These are phyloP conservation scores for Amanita molliuscula DNA, from an alignment of 768 basidiomycete species.

Conservation along the genomic window DNA sequence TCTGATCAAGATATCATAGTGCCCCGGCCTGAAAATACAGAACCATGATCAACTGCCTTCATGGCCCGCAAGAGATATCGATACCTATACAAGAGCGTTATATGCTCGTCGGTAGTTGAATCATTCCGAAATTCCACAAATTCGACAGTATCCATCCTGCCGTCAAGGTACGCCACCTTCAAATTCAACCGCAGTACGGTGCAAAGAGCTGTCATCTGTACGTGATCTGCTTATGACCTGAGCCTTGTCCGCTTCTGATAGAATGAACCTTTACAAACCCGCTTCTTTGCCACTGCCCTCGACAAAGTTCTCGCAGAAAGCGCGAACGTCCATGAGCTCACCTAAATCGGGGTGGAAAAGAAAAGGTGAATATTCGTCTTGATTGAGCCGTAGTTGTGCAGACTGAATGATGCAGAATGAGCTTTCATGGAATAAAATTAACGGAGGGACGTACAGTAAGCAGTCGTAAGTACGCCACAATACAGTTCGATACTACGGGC, in stretches of 20 bases:
- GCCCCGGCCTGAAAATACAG: conserved; percentile 55
- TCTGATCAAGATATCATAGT: conserved; percentile 65
- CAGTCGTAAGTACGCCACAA: conserved; percentile 74
- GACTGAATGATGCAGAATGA: conserved; percentile 25
- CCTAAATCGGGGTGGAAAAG: conserved; percentile 68
- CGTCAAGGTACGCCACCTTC: conserved; percentile 75
- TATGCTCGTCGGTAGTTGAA: conserved; percentile 29
- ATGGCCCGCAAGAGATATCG: conserved; percentile 1
- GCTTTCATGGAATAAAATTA: background rate
- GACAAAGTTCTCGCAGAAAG: conserved; percentile 72
- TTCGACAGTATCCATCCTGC: conserved; percentile 42
- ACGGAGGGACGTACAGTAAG: conserved; percentile 39
- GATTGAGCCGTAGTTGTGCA: conserved; percentile 63
- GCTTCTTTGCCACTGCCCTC: conserved; percentile 73
- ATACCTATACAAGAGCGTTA: conserved; percentile 70
- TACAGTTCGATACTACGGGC: conserved; percentile 49
- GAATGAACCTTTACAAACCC: conserved; percentile 26
- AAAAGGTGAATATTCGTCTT: conserved; percentile 56
- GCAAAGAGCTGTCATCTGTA: conserved; percentile 71
- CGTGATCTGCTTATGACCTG: conserved; percentile 44
- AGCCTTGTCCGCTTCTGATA: no score
- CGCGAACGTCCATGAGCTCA: conserved; percentile 40
- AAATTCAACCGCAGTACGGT: conserved; percentile 57
- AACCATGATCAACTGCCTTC: background rate
- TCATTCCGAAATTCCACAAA: conserved; percentile 57